Conservation (phyloP, 2,329 filamentous ascomycete species). For the Fusarium coicis region DNA sequence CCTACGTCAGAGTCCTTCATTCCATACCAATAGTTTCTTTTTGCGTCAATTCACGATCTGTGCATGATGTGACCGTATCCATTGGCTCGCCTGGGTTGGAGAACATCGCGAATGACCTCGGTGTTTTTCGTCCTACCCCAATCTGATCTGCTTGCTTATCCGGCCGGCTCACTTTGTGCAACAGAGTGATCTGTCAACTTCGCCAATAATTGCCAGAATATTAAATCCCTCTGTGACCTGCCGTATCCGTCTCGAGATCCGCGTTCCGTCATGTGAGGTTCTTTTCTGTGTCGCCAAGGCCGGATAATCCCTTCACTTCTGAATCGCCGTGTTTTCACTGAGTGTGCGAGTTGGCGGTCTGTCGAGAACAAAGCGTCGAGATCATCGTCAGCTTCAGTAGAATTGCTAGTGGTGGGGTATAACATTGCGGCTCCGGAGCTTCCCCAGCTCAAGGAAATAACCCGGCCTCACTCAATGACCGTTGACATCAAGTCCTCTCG, state of each 20-base stretch:
- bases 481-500: neutral
- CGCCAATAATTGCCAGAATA: constrained; percentile 19
- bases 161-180: neutral
- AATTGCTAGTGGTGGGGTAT: constrained; percentile 12
- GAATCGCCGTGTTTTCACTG: fast-evolving
- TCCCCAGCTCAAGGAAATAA: constrained; percentile 35
- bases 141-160: constrained; percentile 7
- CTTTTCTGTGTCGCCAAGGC: constrained; percentile 16
- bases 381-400: neutral
- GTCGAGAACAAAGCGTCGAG: neutral
- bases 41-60: neutral
- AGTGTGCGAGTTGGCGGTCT: neutral
- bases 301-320: neutral
- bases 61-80: neutral
- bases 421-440: constrained; percentile 29
- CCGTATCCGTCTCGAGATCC: constrained; percentile 21
- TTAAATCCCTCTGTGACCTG: constrained; percentile 14
- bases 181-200: constrained; percentile 24
- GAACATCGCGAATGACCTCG: constrained; percentile 10
- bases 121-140: neutral
- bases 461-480: neutral
- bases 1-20: neutral
- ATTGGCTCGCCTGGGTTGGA: neutral
- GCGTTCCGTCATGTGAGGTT: constrained; percentile 10
- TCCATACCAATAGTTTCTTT: neutral